Conservation (phyloP, 2,329 filamentous ascomycete genomes). For the Akanthomyces lecanii region DNA sequence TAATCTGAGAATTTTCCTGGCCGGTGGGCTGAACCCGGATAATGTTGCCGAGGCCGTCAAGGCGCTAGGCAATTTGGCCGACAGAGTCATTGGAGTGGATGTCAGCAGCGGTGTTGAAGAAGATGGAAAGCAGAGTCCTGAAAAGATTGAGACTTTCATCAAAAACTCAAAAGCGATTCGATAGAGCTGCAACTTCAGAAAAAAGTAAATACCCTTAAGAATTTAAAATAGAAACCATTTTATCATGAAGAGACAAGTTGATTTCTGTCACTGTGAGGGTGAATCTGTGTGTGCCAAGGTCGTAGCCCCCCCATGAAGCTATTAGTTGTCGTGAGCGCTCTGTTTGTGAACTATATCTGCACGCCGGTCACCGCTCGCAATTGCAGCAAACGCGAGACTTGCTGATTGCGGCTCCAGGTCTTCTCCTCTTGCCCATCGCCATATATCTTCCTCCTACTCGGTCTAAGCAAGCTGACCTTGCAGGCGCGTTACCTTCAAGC, state of each 20-base stretch:
- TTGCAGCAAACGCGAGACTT: neutral
- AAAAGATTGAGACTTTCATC: slow-evolving; percentile 78
- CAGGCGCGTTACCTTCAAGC: neutral
- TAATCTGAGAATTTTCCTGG: slow-evolving; percentile 72
- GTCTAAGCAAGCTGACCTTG: neutral
- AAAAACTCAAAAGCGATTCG: slow-evolving; percentile 63
- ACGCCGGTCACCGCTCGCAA: neutral
- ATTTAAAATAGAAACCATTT: neutral
- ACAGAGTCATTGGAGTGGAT: slow-evolving; percentile 76
- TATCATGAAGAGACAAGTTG: neutral
- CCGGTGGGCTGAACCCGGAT: slow-evolving; percentile 75
- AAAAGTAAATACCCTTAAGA: neutral
- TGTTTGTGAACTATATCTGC: neutral
- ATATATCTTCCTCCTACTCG: no score
- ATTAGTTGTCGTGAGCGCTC: neutral
- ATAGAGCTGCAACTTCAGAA: slow-evolving; percentile 27
- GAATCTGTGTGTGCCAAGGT: neutral
- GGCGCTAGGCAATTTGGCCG: slow-evolving; percentile 55
- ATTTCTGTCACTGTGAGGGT: neutral
- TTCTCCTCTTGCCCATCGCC: no score
- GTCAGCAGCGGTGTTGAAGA: slow-evolving; percentile 92
- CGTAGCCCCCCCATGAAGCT: no score
- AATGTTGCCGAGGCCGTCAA: slow-evolving; percentile 69
- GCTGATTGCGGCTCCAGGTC: neutral
- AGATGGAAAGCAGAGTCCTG: slow-evolving; percentile 72